Percentiles rank a stretch among this genome's conserved stretches.
These are phyloP conservation scores for Citrus mangshanensis DNA, from an alignment of 345 rosid genomes.

Conservation along the genomic window DNA sequence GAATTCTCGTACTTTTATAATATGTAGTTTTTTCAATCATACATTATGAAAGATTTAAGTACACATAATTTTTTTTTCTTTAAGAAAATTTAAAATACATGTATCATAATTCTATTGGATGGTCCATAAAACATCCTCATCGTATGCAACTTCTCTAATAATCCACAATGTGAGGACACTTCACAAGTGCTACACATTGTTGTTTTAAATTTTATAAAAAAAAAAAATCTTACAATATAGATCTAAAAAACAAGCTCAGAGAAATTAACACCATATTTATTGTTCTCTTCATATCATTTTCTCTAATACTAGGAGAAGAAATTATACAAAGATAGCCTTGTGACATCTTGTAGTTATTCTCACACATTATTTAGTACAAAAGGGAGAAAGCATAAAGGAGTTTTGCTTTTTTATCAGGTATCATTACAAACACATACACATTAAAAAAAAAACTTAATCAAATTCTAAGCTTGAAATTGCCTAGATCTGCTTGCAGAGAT, in stretches of 20 bases:
- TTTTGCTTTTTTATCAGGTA: background rate
- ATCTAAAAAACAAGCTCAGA: background rate
- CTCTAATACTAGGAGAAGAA: background rate
- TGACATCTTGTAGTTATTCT: background rate
- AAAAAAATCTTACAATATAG: too few species aligned
- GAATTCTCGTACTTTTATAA: too few species aligned
- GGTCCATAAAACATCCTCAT: too few species aligned
- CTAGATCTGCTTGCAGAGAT: constrained; percentile 46
- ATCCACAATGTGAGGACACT: too few species aligned
- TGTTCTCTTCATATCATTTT: background rate
- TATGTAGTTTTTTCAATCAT: too few species aligned
- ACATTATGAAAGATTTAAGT: too few species aligned
- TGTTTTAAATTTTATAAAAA: too few species aligned
- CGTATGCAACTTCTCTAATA: too few species aligned
- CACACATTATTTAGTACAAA: background rate
- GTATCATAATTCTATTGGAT: too few species aligned
- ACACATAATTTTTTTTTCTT: too few species aligned
- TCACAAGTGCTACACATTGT: too few species aligned
- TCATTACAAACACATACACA: background rate
- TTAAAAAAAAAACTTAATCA: background rate
- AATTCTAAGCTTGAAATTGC: constrained; percentile 19
- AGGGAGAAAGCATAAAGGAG: background rate
- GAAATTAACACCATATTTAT: background rate
- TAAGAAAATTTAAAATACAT: too few species aligned
- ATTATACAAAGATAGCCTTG: background rate